Evolutionary conservation across 2,329 filamentous ascomycete species (phyloP).

Genomic region (Amylocarpus encephaloides): DNA sequence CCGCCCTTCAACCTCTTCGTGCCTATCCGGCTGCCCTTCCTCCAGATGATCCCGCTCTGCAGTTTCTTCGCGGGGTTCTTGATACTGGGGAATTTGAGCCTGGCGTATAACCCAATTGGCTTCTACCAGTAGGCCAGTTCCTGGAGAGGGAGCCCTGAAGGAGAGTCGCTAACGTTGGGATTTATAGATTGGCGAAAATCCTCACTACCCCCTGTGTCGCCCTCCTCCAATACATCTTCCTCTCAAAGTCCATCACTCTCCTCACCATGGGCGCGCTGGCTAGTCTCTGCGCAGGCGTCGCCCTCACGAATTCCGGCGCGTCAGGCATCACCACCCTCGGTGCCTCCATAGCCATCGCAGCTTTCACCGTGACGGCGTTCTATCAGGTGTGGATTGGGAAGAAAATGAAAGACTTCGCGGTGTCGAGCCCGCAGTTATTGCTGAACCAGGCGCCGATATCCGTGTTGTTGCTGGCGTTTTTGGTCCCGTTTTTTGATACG

Average conservation of each 20-base stretch:
- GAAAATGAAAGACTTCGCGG: constrained; percentile 40
- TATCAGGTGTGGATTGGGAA: constrained; percentile 44
- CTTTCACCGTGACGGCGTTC: constrained; percentile 39
- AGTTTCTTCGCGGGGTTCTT: constrained; percentile 41
- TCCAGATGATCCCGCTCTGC: constrained; percentile 40
- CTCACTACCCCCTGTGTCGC: constrained; percentile 43
- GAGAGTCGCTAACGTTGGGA: no score
- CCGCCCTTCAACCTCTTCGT: constrained; percentile 40
- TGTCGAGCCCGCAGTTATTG: constrained; percentile 38
- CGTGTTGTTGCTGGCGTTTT: constrained; percentile 37
- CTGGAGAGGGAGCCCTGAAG: not conserved
- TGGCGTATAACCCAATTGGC: constrained; percentile 41
- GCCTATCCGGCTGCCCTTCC: constrained; percentile 36
- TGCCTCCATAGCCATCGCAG: constrained; percentile 37
- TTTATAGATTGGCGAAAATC: constrained; percentile 37
- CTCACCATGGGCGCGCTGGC: constrained; percentile 37
- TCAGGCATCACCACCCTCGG: constrained; percentile 36
- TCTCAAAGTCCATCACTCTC: constrained; percentile 36
- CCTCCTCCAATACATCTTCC: constrained; percentile 38
- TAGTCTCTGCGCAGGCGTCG: constrained; percentile 38
- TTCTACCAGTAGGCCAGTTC: constrained; percentile 37
- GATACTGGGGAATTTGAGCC: constrained; percentile 39
- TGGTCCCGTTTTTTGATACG: constrained; percentile 39
- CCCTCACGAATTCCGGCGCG: constrained; percentile 37
- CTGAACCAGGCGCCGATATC: constrained; percentile 41